Evolutionary conservation across 2,329 filamentous ascomycete species (phyloP).

Genomic region (Arthrobotrys entomopaga): DNA sequence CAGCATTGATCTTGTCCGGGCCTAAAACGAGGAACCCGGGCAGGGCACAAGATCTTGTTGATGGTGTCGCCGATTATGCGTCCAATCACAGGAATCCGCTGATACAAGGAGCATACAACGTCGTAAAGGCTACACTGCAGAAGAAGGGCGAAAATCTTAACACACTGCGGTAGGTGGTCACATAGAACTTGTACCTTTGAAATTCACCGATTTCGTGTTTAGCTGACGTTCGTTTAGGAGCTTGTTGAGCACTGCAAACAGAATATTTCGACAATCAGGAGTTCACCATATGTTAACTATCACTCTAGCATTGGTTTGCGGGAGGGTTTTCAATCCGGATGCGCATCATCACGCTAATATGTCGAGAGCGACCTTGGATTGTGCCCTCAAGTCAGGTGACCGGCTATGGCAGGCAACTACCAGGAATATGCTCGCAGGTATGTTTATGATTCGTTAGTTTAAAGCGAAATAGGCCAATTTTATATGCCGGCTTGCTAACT

Average conservation of each 20-base stretch:
- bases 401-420: constrained; percentile 47
- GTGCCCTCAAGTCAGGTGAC: constrained; percentile 49
- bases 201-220: neutral
- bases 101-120: constrained; percentile 44
- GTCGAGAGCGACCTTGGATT: constrained; percentile 49
- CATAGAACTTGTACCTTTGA: neutral
- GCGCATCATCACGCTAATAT: constrained; percentile 50
- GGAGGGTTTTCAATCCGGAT: constrained; percentile 49
- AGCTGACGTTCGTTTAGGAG: constrained; percentile 36
- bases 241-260: constrained; percentile 47
- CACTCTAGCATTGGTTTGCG: constrained; percentile 50
- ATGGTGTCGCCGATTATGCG: constrained; percentile 44
- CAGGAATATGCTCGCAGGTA: constrained; percentile 46
- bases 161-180: constrained; percentile 29
- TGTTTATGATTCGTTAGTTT: neutral
- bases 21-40: constrained; percentile 34
- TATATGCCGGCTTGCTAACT: constrained; percentile 18
- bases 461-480: neutral
- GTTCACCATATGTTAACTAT: constrained; percentile 51
- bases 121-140: constrained; percentile 39
- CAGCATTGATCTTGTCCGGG: constrained; percentile 63
- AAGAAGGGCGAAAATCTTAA: constrained; percentile 46
- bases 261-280: constrained; percentile 53
- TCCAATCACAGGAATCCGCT: constrained; percentile 43
- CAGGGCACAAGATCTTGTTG: constrained; percentile 41